Conservation (phyloP, 1,284 basidiomycete genomes). For the Apiotrichum gamsii region DNA sequence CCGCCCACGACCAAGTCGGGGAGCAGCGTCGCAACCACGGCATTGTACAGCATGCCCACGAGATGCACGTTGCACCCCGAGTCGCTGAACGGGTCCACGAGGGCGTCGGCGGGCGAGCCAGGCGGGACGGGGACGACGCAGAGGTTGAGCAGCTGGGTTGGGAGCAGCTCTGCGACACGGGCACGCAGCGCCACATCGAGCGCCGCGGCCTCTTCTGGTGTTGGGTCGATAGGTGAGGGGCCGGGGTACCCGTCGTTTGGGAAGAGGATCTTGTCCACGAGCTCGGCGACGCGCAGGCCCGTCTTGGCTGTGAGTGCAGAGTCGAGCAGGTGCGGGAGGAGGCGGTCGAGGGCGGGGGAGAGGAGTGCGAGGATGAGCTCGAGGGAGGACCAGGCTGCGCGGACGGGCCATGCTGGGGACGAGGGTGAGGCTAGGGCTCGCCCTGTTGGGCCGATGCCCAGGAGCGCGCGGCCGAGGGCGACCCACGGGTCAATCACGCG, state of each 20-base stretch:
- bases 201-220: conserved; percentile 25
- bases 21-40: conserved; percentile 22
- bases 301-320: conserved; percentile 15
- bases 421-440: neutral
- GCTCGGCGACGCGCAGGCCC: conserved; percentile 20
- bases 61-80: conserved; percentile 39
- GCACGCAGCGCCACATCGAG: neutral
- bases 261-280: conserved; percentile 35
- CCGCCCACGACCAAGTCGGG: conserved; percentile 28
- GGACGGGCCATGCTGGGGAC: conserved; percentile 13
- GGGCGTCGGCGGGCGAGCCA: neutral
- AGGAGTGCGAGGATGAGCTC: conserved; percentile 21
- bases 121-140: neutral
- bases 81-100: conserved; percentile 30
- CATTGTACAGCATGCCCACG: conserved; percentile 31
- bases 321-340: conserved; percentile 28
- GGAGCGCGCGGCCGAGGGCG: conserved; percentile 12
- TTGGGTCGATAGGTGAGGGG: conserved; percentile 36
- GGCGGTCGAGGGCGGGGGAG: conserved; percentile 28
- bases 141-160: neutral
- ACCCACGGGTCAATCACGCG: conserved; percentile 16
- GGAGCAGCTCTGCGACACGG: neutral
- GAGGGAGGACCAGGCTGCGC: conserved; percentile 20
- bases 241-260: conserved; percentile 39
- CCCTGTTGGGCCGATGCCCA: conserved; percentile 24